Base-by-base conservation (phyloP, 768 basidiomycete species). In the Kwoniella sp. region DNA sequence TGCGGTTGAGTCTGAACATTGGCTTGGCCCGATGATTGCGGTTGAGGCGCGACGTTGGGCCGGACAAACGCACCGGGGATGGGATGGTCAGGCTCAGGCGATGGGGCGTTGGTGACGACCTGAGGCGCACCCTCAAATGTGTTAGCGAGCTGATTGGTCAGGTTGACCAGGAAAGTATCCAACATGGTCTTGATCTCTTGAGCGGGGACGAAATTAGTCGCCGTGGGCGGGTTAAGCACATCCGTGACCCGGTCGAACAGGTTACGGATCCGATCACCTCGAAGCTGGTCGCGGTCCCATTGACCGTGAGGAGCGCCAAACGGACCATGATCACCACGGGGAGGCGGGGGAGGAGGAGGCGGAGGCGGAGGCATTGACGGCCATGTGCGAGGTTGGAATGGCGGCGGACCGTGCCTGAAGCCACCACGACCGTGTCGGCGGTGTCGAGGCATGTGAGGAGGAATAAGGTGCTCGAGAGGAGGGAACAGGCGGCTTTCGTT, bases 131-230 rank as follows among this genome's bases (percentile, higher is more conserved):
- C 58, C 27, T 69, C 63, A 38, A 70, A 65, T 17, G 65, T 70
- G 17, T 46, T 55, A 3, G 70, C 63, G 26, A 71, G 58, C 46
- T 73, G 72, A 32, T 62, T 63, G 9, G 65, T 54, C 28, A 73
- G 48, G 53, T 73, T 71, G 41, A 53, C 53, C 17, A 73, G 47
- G 64, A 71, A 73, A 1, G 55, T 48, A 31, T 71, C 70, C 19
- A 73, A 58, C 46, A 70, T 66, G 14, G 56, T 32, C 54, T 68
- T 69, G 53, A 71, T 63, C 36, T 71, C 69, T 36, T 62, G 60
- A 1, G 63, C 59, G 15, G 65, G 63, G 10, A 59, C 57, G 31
- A 63, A 46, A 11, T 57, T 38, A 3, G 46, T 41, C 3, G 55
- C 50, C 8, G 47, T 29, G 27, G 62, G 50, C 22, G 50, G 57